Conservation (phyloP, 176 grass and related monocot genomes). For the Themeda triandra region DNA sequence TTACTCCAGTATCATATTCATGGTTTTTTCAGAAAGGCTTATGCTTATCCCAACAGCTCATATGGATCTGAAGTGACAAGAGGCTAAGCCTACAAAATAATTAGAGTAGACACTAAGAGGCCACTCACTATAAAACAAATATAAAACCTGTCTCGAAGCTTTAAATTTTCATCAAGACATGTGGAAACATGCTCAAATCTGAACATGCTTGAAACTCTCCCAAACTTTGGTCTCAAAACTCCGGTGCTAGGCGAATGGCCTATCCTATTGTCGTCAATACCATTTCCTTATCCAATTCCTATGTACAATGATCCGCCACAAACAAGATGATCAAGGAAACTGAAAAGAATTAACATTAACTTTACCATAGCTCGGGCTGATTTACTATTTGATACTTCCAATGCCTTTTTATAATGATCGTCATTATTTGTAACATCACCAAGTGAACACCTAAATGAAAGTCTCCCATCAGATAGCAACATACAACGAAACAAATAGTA, state of each 20-base stretch:
- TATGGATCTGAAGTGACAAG: background rate
- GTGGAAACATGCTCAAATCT: background rate
- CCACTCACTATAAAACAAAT: background rate
- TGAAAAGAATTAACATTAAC: constrained; percentile 11
- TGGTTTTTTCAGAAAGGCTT: background rate
- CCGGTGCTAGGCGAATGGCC: background rate
- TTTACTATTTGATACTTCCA: constrained; percentile 89
- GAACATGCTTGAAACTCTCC: background rate
- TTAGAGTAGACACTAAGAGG: background rate
- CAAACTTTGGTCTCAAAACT: background rate
- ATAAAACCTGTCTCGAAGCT: no score
- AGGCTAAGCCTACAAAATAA: background rate
- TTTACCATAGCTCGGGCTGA: constrained; percentile 88
- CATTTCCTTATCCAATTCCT: background rate
- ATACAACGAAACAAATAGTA: background rate
- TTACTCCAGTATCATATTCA: background rate
- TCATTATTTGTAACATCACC: constrained; percentile 86
- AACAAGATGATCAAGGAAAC: constrained; percentile 2
- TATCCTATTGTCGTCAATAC: background rate
- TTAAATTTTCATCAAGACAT: background rate
- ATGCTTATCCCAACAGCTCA: background rate
- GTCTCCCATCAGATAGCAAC: constrained; percentile 1
- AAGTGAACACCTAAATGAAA: constrained; percentile 80
- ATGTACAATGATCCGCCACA: background rate
- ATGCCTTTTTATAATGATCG: constrained; percentile 80